Percentiles rank a stretch among this genome's conserved stretches.
These are phyloP conservation scores for Komagataella pastoris DNA, from an alignment of 805 yeast species.

Conservation along the genomic window DNA sequence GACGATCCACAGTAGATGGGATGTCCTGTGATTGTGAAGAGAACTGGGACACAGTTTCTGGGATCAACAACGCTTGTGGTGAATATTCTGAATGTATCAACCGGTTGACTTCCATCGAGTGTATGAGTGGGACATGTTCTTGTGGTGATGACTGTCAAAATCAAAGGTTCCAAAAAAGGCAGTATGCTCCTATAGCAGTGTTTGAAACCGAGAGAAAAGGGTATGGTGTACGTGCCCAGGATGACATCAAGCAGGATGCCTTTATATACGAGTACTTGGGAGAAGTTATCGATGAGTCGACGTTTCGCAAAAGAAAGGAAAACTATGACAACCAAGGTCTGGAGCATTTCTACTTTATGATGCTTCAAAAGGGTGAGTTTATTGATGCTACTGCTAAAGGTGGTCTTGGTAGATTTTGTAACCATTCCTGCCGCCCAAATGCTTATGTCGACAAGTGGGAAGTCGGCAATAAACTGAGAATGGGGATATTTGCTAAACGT, in stretches of 20 bases:
- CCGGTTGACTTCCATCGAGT: constrained; percentile 83
- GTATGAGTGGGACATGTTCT: constrained; percentile 53
- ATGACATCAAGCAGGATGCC: constrained; percentile 40
- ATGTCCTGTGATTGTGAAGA: constrained; percentile 87
- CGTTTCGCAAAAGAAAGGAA: constrained; percentile 64
- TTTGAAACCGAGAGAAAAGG: constrained; percentile 79
- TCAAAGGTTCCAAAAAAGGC: constrained; percentile 72
- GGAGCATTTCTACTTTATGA: constrained; percentile 89
- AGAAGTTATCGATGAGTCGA: constrained; percentile 73
- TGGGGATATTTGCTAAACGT: constrained; percentile 91
- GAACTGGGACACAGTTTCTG: constrained; percentile 21
- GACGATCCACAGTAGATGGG: constrained; percentile 51
- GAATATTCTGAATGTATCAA: constrained; percentile 85
- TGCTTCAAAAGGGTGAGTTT: constrained; percentile 85
- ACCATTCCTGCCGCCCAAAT: constrained; percentile 92
- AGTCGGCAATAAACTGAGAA: constrained; percentile 74
- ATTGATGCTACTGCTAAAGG: constrained; percentile 92
- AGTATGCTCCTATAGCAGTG: constrained; percentile 70
- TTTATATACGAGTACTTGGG: constrained; percentile 90
- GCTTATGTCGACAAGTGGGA: constrained; percentile 97
- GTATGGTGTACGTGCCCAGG: constrained; percentile 71
- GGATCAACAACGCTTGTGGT: constrained; percentile 58
- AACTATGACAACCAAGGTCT: constrained; percentile 56
- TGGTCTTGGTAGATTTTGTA: constrained; percentile 79
- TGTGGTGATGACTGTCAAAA: constrained; percentile 79